Conservation (phyloP, 345 rosid genomes). For the Eucalyptus regnans region DNA sequence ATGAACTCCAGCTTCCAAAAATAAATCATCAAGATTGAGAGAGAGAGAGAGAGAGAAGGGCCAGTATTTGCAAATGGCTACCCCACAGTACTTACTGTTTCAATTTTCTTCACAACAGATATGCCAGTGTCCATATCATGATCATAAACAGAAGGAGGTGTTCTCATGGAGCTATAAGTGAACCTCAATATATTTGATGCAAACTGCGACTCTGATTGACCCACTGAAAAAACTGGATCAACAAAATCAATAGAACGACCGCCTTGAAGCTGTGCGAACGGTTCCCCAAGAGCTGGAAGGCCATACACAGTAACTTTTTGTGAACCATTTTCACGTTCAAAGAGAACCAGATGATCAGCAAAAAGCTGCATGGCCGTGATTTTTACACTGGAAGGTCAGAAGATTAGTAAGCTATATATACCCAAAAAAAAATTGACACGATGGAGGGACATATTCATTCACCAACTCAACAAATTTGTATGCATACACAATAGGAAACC, state of each 20-base stretch:
- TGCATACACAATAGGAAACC: background rate
- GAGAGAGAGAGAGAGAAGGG: background rate
- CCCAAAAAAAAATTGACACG: background rate
- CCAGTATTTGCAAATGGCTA: background rate
- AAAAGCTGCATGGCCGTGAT: slow-evolving; percentile 71
- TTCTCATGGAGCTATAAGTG: slow-evolving; percentile 72
- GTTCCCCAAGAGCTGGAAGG: slow-evolving; percentile 67
- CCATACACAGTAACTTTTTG: slow-evolving; percentile 42
- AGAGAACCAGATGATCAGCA: slow-evolving; percentile 58
- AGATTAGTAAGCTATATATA: background rate
- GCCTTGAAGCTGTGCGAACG: slow-evolving; percentile 42
- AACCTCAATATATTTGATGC: slow-evolving; percentile 64
- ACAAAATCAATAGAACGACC: slow-evolving; percentile 55
- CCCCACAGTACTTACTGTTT: slow-evolving; percentile 36
- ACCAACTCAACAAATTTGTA: background rate
- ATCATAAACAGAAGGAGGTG: slow-evolving; percentile 74
- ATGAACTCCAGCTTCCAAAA: background rate
- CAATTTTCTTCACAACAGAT: slow-evolving; percentile 75
- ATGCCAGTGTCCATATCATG: slow-evolving; percentile 66
- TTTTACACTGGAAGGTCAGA: slow-evolving; percentile 44
- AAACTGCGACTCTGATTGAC: slow-evolving; percentile 40
- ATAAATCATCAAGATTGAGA: no score
- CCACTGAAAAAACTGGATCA: slow-evolving; percentile 64
- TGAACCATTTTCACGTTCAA: slow-evolving; percentile 78
- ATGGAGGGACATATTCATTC: background rate